These are phyloP conservation scores for Fallopia convolvulus DNA, from an alignment of 148 eudicot genomes.

Conservation along the genomic window DNA sequence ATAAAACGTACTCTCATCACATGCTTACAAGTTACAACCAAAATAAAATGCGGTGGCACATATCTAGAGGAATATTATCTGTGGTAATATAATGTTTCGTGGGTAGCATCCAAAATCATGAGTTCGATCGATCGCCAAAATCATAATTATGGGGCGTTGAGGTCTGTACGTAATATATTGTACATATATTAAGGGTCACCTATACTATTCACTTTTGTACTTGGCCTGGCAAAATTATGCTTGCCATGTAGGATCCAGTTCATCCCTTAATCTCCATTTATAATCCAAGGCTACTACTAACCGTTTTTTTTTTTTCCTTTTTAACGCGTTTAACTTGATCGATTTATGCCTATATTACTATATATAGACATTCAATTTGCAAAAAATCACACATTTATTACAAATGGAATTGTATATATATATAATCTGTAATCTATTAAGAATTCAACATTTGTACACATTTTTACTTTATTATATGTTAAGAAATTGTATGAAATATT, in stretches of 20 bases:
- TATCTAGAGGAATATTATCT: neutral
- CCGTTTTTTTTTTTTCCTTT: neutral
- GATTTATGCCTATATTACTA: neutral
- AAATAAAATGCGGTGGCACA: neutral
- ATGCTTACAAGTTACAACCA: too few species aligned
- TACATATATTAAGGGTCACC: neutral
- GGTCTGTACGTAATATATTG: neutral
- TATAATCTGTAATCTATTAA: too few species aligned
- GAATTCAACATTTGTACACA: too few species aligned
- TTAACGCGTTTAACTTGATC: neutral
- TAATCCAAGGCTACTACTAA: neutral
- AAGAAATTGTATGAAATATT: too few species aligned
- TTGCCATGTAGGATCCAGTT: neutral
- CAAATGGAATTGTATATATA: too few species aligned
- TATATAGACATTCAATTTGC: too few species aligned
- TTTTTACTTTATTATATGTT: too few species aligned
- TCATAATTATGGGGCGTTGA: neutral
- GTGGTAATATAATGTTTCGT: neutral
- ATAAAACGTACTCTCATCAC: too few species aligned
- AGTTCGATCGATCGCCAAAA: neutral
- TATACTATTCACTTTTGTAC: neutral
- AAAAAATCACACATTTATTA: too few species aligned
- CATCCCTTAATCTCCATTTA: neutral
- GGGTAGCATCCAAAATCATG: neutral
- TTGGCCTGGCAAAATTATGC: neutral